Conservation (phyloP, 768 basidiomycete genomes). For the Termitomyces sp. region DNA sequence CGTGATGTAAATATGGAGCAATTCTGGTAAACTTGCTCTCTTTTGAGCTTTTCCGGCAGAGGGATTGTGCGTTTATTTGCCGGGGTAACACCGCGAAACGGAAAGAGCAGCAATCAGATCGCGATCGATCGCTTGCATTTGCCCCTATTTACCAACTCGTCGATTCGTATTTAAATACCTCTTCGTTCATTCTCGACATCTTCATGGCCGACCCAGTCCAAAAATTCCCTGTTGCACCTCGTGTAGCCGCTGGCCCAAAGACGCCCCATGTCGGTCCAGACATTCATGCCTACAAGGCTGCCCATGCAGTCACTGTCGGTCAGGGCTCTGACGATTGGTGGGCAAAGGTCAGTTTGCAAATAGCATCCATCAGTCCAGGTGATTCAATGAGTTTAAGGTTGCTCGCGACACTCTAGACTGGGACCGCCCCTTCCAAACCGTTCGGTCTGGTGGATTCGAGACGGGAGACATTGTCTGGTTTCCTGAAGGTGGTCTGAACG, state of each 20-base stretch:
- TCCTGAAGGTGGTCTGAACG: constrained; percentile 90
- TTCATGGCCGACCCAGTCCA: constrained; percentile 9
- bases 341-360: constrained; percentile 53
- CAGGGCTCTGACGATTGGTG: constrained; percentile 82
- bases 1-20: no score
- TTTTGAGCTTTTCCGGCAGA: no score
- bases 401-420: constrained; percentile 78
- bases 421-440: constrained; percentile 87
- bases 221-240: constrained; percentile 73
- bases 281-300: constrained; percentile 63
- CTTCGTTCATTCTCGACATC: not conserved
- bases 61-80: no score
- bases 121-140: not conserved
- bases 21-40: no score
- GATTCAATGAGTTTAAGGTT: constrained; percentile 28
- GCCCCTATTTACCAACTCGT: constrained; percentile 8
- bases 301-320: constrained; percentile 70
- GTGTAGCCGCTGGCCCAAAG: constrained; percentile 56
- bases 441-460: constrained; percentile 76
- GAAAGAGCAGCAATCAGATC: no score
- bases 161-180: constrained; percentile 1
- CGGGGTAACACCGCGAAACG: no score
- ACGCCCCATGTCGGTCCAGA: constrained; percentile 77
- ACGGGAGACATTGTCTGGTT: constrained; percentile 93
- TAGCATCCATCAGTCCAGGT: not conserved